Conservation (phyloP, 352 stramenopile genomes). For the Globisporangium okanoganense region DNA sequence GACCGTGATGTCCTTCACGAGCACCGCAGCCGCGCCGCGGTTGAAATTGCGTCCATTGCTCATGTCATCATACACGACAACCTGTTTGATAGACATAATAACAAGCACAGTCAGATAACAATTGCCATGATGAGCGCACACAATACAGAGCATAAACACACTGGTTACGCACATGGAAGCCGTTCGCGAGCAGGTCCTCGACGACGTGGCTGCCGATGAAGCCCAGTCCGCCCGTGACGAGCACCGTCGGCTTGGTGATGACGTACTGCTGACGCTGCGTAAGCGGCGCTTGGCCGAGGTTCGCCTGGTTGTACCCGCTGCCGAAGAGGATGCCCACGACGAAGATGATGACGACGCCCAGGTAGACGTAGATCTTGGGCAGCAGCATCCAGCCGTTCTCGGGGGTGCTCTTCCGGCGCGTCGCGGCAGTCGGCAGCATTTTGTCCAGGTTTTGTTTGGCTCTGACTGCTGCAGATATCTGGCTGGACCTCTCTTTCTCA, state of each 20-base stretch:
- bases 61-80: slow-evolving; percentile 87
- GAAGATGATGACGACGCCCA: slow-evolving; percentile 63
- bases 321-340: slow-evolving; percentile 61
- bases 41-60: slow-evolving; percentile 89
- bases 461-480: too few species aligned
- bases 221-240: slow-evolving; percentile 76
- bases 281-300: slow-evolving; percentile 20
- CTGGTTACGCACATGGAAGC: slow-evolving; percentile 52
- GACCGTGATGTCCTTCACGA: slow-evolving; percentile 84
- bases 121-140: not conserved
- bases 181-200: slow-evolving; percentile 69
- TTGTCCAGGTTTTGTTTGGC: too few species aligned
- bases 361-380: slow-evolving; percentile 66
- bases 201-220: slow-evolving; percentile 88
- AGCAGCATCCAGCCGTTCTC: slow-evolving; percentile 73
- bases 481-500: slow-evolving; percentile 4
- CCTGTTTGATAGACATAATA: slow-evolving; percentile 21
- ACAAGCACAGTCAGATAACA: not conserved
- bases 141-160: not conserved
- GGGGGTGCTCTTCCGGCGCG: slow-evolving; percentile 21
- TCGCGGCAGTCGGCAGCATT: slow-evolving; percentile 27
- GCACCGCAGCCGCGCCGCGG: slow-evolving; percentile 54
- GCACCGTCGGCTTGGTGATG: slow-evolving; percentile 50
- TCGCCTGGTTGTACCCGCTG: slow-evolving; percentile 51
- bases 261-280: slow-evolving; percentile 21